A percentile compares a stretch with the other conserved stretches of the same genome.
These are phyloP conservation scores for Phaffia australis DNA, from an alignment of 768 basidiomycete species.

Conservation along the genomic window DNA sequence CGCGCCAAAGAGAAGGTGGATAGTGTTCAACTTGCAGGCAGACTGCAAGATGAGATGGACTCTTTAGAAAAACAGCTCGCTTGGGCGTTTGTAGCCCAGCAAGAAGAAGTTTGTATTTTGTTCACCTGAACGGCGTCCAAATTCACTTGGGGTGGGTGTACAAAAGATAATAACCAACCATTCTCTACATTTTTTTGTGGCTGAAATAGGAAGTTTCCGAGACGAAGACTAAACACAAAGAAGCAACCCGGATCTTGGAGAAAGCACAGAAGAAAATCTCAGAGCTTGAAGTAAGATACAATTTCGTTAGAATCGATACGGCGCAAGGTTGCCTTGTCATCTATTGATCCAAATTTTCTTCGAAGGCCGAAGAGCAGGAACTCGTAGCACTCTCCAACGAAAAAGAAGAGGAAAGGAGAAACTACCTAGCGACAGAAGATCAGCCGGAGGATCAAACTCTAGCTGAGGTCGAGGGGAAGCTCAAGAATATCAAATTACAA, in stretches of 20 bases:
- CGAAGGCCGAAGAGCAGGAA: too few relatives aligned
- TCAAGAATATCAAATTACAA: slow-evolving; percentile 22
- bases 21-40: slow-evolving; percentile 62
- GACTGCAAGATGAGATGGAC: slow-evolving; percentile 56
- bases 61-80: slow-evolving; percentile 70
- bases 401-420: slow-evolving; percentile 30
- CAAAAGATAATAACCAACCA: too few relatives aligned
- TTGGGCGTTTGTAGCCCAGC: slow-evolving; percentile 70
- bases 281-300: too few relatives aligned
- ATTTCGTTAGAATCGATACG: too few relatives aligned
- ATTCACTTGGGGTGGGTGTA: too few relatives aligned
- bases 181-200: too few relatives aligned
- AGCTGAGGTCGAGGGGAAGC: slow-evolving; percentile 1
- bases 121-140: too few relatives aligned
- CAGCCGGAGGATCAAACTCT: slow-evolving; percentile 11
- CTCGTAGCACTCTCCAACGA: too few relatives aligned
- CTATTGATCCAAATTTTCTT: too few relatives aligned
- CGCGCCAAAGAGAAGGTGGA: slow-evolving; percentile 53
- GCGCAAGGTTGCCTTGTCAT: too few relatives aligned
- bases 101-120: slow-evolving; percentile 46
- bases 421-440: slow-evolving; percentile 19
- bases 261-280: neutral
- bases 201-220: too few relatives aligned
- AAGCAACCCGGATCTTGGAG: neutral
- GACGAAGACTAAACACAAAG: neutral